These are phyloP conservation scores for Globisporangium camurandrum DNA, from an alignment of 352 stramenopile species.

Conservation along the genomic window DNA sequence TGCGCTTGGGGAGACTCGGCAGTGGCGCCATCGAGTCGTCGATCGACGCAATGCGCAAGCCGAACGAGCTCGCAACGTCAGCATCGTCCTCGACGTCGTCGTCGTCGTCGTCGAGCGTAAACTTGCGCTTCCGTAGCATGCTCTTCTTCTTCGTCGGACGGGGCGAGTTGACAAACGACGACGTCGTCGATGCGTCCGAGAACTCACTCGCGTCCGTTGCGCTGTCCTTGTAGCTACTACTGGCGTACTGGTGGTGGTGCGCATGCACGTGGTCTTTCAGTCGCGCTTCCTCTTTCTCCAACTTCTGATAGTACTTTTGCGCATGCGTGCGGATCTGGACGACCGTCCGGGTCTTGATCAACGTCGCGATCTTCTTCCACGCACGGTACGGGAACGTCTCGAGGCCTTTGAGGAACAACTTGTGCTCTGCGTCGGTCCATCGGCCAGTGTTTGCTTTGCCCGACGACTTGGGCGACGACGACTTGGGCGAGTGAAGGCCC, in stretches of 20 bases:
- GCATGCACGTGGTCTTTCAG: slow-evolving; percentile 64
- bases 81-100: slow-evolving; percentile 15
- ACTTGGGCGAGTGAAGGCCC: slow-evolving; percentile 1
- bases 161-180: slow-evolving; percentile 1
- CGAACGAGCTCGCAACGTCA: slow-evolving; percentile 4
- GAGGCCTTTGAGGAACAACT: slow-evolving; percentile 84
- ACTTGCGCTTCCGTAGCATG: slow-evolving; percentile 65
- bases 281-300: slow-evolving; percentile 80
- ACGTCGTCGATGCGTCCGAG: slow-evolving; percentile 6
- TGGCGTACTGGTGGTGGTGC: slow-evolving; percentile 11
- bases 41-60: too few relatives aligned
- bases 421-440: slow-evolving; percentile 83
- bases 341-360: slow-evolving; percentile 92
- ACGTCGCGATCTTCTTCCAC: slow-evolving; percentile 90
- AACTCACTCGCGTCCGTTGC: slow-evolving; percentile 7
- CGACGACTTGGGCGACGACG: slow-evolving; percentile 18
- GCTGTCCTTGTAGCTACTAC: neutral
- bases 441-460: slow-evolving; percentile 74
- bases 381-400: slow-evolving; percentile 81
- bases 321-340: slow-evolving; percentile 86
- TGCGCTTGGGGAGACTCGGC: slow-evolving; percentile 54
- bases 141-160: slow-evolving; percentile 48
- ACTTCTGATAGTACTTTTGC: slow-evolving; percentile 88
- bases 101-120: slow-evolving; percentile 23
- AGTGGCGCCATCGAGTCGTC: slow-evolving; percentile 16